phyloP scores from a whole-genome alignment of 495 filamentous ascomycete species.

The Penicillium odoratum region DNA sequence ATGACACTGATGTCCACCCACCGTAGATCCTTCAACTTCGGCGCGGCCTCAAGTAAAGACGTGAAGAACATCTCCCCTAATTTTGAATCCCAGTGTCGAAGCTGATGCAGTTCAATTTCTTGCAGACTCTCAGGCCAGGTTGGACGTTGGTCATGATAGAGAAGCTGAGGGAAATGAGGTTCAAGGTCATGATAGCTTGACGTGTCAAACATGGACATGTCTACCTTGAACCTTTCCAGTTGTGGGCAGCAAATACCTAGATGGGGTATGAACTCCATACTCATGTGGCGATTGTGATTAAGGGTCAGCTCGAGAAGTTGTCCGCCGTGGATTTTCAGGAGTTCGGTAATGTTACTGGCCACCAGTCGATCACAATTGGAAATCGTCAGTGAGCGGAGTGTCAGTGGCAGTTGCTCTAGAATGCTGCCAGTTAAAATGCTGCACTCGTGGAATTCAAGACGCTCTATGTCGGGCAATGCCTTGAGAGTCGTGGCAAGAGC shows the following conservation, averaged over 20 bases:
- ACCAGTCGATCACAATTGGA: conserved; percentile 72
- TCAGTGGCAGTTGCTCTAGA: conserved; percentile 60
- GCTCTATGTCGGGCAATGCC: conserved; percentile 58
- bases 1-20: conserved; percentile 68
- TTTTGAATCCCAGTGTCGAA: conserved; percentile 65
- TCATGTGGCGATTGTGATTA: conserved; percentile 75
- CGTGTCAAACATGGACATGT: conserved; percentile 66
- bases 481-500: conserved; percentile 57
- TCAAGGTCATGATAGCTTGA: conserved; percentile 65
- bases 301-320: conserved; percentile 64
- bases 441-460: conserved; percentile 67
- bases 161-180: conserved; percentile 65
- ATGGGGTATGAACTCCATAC: conserved; percentile 63
- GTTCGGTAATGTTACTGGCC: conserved; percentile 56
- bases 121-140: conserved; percentile 72
- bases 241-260: conserved; percentile 63
- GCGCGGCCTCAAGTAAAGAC: conserved; percentile 69
- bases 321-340: conserved; percentile 61
- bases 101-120: conserved; percentile 67
- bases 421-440: conserved; percentile 60
- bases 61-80: conserved; percentile 73
- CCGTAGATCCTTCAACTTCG: conserved; percentile 61
- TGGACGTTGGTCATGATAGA: conserved; percentile 60
- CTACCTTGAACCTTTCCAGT: conserved; percentile 68
- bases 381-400: conserved; percentile 63